Conservation (phyloP, 2,329 filamentous ascomycete genomes). For the Keithomyces neogunnii region DNA sequence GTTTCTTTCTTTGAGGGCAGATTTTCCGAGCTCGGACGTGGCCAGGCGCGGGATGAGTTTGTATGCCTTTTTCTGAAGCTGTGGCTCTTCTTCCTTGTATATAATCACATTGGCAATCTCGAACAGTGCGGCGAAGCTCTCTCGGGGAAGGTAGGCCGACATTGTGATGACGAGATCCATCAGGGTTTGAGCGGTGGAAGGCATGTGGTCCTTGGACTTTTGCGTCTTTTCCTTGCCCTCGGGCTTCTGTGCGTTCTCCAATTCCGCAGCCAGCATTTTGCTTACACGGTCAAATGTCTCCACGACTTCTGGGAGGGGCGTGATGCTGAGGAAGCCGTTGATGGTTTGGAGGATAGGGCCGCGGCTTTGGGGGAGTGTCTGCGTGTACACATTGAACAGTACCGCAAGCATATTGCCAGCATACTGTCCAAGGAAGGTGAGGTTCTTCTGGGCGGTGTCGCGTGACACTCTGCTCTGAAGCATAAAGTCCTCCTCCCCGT, state of each 20-base stretch:
- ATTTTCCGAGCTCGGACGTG: conserved; percentile 66
- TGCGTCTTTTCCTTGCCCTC: conserved; percentile 55
- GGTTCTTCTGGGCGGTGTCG: conserved; percentile 65
- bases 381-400: conserved; percentile 97
- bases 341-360: conserved; percentile 89
- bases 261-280: conserved; percentile 67
- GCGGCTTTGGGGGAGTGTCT: conserved; percentile 86
- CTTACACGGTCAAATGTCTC: conserved; percentile 86
- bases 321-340: conserved; percentile 88
- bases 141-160: conserved; percentile 80
- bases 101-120: conserved; percentile 78
- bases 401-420: conserved; percentile 87
- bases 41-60: conserved; percentile 90
- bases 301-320: conserved; percentile 67
- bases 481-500: conserved; percentile 61
- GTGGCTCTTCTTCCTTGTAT: conserved; percentile 72
- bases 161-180: conserved; percentile 98
- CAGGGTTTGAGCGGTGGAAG: conserved; percentile 85
- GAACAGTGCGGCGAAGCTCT: conserved; percentile 80
- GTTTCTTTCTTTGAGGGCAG: conserved; percentile 69
- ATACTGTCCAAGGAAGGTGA: conserved; percentile 71
- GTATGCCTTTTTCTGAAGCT: conserved; percentile 98
- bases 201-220: conserved; percentile 63
- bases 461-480: conserved; percentile 73
- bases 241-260: conserved; percentile 45